Evolutionary conservation across 2,329 filamentous ascomycete species (phyloP), one percentile per base, ranked within the genome.

Genomic region (Apiospora rasikravindrae): DNA sequence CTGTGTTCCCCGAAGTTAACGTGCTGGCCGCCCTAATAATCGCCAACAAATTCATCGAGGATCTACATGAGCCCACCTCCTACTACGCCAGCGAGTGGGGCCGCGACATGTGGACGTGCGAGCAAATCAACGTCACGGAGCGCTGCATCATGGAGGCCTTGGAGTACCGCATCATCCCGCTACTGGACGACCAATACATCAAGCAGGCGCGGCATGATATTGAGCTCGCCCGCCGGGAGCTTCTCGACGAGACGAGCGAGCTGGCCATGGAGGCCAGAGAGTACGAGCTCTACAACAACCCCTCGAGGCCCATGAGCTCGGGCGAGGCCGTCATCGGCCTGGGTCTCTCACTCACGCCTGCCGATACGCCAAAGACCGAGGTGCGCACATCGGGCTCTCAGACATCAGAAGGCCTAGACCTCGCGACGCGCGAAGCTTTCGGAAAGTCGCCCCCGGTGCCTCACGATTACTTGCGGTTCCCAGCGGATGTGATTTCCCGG

Each of bases 11-110:
- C 70, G 90, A 92, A 78, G 78, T 92, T 73, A 90, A 92, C 75
- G 84, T 91, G 69, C 83, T 92, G n/a, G 85, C 87, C 1, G 88
- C 90, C 0, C 82, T 93, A 24, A 84, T 91, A 74, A 88, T 92
- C 70, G 89, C 90, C n/a, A 84, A 86, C 77, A 92, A 93, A 81
- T 92, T 92, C 77, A 84, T 88, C 64, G 88, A 91, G 76, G 91
- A 93, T 81, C 82, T 83, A 69, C 86, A 89, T 76, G 84, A 87
- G 73, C 81, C 84, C 5, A 88, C 88, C 0, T 82, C 83, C 67
- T 86, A 87, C 77, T 91, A 90, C 81, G 84, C 84, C 73, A 77
- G 82, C 22, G 80, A 79, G 40, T 92, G 90, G 88, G 90, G 87
- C 29, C 83, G 81, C 37, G 83, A 84, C 68, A 77, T 87, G 67